Base-by-base conservation (phyloP, 441 rosid genomes). In the Raphanus hybrid region DNA sequence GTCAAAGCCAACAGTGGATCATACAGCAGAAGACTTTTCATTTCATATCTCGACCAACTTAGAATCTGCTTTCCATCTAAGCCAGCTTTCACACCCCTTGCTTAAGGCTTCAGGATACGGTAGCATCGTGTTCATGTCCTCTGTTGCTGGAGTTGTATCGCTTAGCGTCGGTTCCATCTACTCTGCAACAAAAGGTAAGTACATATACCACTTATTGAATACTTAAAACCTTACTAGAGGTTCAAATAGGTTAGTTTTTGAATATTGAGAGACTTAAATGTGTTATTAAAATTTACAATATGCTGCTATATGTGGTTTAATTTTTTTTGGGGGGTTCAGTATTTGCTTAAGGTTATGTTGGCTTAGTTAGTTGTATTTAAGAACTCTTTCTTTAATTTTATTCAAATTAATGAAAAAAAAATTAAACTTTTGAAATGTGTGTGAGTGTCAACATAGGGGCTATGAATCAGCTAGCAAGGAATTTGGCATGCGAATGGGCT, bases 401-500 rank as follows among this genome's bases (percentile, higher is more conserved):
- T 45, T 45, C 52, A 45, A 45, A 11, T 12, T 52, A 57, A 57
- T 57, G 62, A 57, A 57, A 6, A 2, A 57, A 57, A 55, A 18
- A 8, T 55, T 3, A 4, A 57, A 57, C 9, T 57, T 2, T 57
- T 57, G 3, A 57, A 57, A 16, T 16, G 59, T 59, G 37, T 62
- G 66, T 62, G 14, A 11, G 37, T 59, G 43, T 61, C 3, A n/a
- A 32, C 16, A 32, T 61, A 74, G 86, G 82, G 43, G 88, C 86
- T 0, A 78, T 85, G 75, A 82, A 79, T 67, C 87, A 79, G 62
- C 75, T 82, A 66, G 77, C 87, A 1, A 82, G 81, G 71, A 82
- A 82, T 18, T 67, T 86, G 75, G 87, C 86, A 6, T 86, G 89
- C 11, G 89, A 86, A 14, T 86, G 89, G 87, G 86, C 85, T 8